Evolutionary conservation across 495 filamentous ascomycete genomes (phyloP).

Genomic region (Rhizodiscina lignyota): DNA sequence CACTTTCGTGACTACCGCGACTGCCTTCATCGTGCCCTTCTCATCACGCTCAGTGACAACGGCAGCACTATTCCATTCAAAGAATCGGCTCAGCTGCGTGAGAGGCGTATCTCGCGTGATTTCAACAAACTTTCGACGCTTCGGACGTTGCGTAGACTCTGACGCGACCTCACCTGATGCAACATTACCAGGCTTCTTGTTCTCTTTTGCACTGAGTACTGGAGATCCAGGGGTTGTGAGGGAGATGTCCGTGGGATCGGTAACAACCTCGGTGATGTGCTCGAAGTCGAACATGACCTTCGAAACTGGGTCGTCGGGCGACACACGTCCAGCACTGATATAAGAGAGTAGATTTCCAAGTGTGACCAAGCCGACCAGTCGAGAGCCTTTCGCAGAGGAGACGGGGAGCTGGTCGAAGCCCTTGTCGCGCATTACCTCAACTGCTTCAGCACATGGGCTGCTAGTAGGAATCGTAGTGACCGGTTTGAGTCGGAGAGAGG

Average conservation of each 20-base stretch:
- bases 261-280: constrained; percentile 72
- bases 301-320: constrained; percentile 49
- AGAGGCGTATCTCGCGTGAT: constrained; percentile 85
- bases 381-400: constrained; percentile 43
- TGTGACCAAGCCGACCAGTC: constrained; percentile 78
- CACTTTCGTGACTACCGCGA: constrained; percentile 91
- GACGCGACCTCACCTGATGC: constrained; percentile 1
- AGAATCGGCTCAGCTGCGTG: constrained; percentile 69
- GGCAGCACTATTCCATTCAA: constrained; percentile 95
- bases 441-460: constrained; percentile 60
- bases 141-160: constrained; percentile 7
- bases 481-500: constrained; percentile 72
- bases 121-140: constrained; percentile 65
- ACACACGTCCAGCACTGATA: constrained; percentile 65
- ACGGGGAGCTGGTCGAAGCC: constrained; percentile 95
- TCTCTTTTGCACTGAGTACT: not conserved
- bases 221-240: not conserved
- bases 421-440: constrained; percentile 94
- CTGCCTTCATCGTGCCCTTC: constrained; percentile 47
- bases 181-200: not conserved
- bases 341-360: constrained; percentile 87
- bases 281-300: constrained; percentile 96
- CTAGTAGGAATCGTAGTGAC: constrained; percentile 63
- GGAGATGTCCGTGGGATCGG: constrained; percentile 50
- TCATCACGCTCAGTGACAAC: constrained; percentile 64